Evolutionary conservation across 768 basidiomycete genomes (phyloP), one percentile per base, ranked within the genome.

Genomic region (Paxillus involutus): DNA sequence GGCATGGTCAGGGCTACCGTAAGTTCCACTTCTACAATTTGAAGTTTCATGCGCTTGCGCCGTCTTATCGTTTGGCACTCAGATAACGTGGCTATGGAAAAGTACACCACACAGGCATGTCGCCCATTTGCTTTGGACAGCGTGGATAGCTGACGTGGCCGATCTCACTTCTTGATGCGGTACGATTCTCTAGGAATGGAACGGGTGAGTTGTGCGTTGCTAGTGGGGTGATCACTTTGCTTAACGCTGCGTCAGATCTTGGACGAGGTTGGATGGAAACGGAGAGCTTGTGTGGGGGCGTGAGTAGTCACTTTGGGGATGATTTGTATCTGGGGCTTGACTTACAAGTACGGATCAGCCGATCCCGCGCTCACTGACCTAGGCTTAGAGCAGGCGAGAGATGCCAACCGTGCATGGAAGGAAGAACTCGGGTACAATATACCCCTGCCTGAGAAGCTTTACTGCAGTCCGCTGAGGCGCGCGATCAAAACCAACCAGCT

Each of bases 1-100:
- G 89, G 55, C 90, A 92, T 56, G 89, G 89, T 3, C 73, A 90
- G 66, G 89, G 88, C 51, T 81, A 77, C 60, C 88, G 88, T 89
- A 66, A 59, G 86, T 72, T 33, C 7, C n/a, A 32, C 32, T 9
- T 32, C 6, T 13, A 19, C 33, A 26, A 13, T 13, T 9, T 36
- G 16, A n/a, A 42, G 13, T 9, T 4, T n/a, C 21, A 35, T 12
- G 35, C 35, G 35, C 36, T 9, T 21, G 29, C 13, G 11, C 41
- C 30, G 35, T 3, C 85, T 75, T 0, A 78, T 79, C 56, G 29
- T 35, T 4, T 79, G 79, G 75, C 74, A 0, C 17, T 35, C 44
- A 89, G 88, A 91, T 71, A 91, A 91, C 55, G 77, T 87, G 3
- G 89, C 78, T 0, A 82, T 85, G 62, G 69, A 71, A 4, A 86